These are phyloP conservation scores for Suillus decipiens DNA, from an alignment of 768 basidiomycete genomes.

Conservation along the genomic window DNA sequence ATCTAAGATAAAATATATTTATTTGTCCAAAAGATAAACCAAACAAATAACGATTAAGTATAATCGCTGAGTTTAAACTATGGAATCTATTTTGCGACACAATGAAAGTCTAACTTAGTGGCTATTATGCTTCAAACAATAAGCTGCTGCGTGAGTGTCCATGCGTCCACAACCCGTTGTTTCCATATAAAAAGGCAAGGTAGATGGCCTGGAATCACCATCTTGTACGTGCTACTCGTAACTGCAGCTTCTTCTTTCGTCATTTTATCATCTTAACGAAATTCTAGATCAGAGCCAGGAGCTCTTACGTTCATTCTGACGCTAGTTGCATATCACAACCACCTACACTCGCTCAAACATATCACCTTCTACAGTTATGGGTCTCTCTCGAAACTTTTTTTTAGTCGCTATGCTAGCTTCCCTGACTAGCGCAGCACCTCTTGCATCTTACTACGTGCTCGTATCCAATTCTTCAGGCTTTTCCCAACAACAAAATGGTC, in stretches of 20 bases:
- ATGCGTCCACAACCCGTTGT: conserved; percentile 6
- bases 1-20: neutral
- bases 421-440: conserved; percentile 12
- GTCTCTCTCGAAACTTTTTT: conserved; percentile 8
- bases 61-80: conserved; percentile 3
- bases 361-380: neutral
- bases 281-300: conserved; percentile 15
- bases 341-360: neutral
- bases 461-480: conserved; percentile 19
- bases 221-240: conserved; percentile 4
- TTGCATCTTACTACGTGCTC: conserved; percentile 4
- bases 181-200: conserved; percentile 8
- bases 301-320: conserved; percentile 10
- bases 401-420: conserved; percentile 10
- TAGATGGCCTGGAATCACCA: conserved; percentile 1
- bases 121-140: conserved; percentile 12
- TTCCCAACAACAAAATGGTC: conserved; percentile 33
- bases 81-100: conserved; percentile 11
- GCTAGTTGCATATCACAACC: neutral
- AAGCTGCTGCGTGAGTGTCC: conserved; percentile 7
- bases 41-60: conserved; percentile 11
- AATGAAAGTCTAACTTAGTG: conserved; percentile 7
- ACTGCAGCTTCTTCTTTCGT: conserved; percentile 6
- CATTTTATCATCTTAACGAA: conserved; percentile 3
- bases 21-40: conserved; percentile 4